Evolutionary conservation across 2,329 filamentous ascomycete genomes (phyloP).

Genomic region (Byssothecium circinans): DNA sequence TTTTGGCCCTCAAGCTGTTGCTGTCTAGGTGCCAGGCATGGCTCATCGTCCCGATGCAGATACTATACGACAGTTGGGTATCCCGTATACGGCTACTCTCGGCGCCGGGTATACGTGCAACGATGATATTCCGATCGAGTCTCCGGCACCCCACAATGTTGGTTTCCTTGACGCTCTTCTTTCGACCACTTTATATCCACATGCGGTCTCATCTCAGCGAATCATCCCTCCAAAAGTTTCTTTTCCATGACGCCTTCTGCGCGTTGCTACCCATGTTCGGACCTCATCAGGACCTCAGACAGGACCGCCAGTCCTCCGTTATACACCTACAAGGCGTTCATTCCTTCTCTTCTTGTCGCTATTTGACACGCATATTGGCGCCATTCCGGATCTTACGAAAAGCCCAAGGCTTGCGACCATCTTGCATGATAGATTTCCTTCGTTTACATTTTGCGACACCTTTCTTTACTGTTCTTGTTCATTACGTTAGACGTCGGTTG

Average conservation of each 20-base stretch:
- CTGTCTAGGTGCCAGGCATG: constrained; percentile 23
- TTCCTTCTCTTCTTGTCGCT: constrained; percentile 33
- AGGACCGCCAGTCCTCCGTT: constrained; percentile 22
- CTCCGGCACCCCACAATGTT: not conserved
- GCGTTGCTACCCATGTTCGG: constrained; percentile 12
- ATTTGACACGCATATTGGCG: constrained; percentile 41
- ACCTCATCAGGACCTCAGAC: constrained; percentile 21
- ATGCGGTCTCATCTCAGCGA: constrained; percentile 26
- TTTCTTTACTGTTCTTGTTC: constrained; percentile 28
- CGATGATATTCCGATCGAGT: not conserved
- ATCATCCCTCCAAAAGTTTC: constrained; percentile 39
- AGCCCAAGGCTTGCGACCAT: constrained; percentile 38
- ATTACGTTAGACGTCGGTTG: constrained; percentile 37
- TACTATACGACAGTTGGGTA: constrained; percentile 10
- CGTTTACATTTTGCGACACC: constrained; percentile 18
- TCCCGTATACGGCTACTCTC: not conserved
- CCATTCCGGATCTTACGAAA: constrained; percentile 42
- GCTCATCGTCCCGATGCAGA: not conserved
- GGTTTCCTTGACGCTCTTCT: constrained; percentile 20
- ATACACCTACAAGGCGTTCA: constrained; percentile 18
- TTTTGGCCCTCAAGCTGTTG: constrained; percentile 44
- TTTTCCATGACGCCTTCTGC: constrained; percentile 18
- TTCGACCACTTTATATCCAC: constrained; percentile 23
- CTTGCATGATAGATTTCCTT: constrained; percentile 45
- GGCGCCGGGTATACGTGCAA: constrained; percentile 12